Evolutionary conservation across 495 filamentous ascomycete species (phyloP).

Genomic region (Penicillium angulare): DNA sequence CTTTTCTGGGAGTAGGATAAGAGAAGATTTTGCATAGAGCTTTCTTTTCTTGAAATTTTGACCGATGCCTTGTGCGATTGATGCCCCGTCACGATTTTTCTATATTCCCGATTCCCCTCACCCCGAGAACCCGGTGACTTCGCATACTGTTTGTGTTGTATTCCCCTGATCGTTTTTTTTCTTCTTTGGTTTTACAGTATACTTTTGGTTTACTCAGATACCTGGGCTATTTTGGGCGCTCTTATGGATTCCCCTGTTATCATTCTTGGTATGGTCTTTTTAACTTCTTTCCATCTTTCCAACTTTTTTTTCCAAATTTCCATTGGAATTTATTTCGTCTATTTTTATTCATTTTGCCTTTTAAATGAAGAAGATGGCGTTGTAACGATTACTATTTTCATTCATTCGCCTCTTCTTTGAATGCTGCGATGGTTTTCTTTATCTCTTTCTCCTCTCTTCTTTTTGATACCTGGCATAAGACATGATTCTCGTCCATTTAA

Average conservation of each 20-base stretch:
- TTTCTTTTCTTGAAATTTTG: not conserved
- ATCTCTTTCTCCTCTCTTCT: too few relatives aligned
- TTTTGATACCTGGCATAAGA: slow-evolving; percentile 20
- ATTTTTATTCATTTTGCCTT: too few relatives aligned
- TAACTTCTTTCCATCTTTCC: not conserved
- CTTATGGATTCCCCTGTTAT: slow-evolving; percentile 9
- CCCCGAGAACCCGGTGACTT: slow-evolving; percentile 7
- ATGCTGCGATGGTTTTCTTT: slow-evolving; percentile 1
- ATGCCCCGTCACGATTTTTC: slow-evolving; percentile 31
- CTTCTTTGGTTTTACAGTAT: slow-evolving; percentile 8
- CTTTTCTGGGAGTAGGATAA: slow-evolving; percentile 48
- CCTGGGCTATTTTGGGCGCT: slow-evolving; percentile 6
- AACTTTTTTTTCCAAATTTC: slow-evolving; percentile 11
- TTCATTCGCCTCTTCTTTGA: slow-evolving; percentile 14
- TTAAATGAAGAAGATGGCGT: slow-evolving; percentile 35
- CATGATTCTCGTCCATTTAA: slow-evolving; percentile 3
- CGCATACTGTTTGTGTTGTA: slow-evolving; percentile 3
- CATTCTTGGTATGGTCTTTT: slow-evolving; percentile 4
- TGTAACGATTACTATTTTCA: slow-evolving; percentile 12
- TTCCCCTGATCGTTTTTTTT: not conserved
- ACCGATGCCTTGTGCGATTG: slow-evolving; percentile 13
- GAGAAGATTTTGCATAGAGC: slow-evolving; percentile 17
- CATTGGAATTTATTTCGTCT: too few relatives aligned
- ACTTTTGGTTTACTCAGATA: slow-evolving; percentile 1
- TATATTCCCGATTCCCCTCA: slow-evolving; percentile 14